These are phyloP conservation scores for Calendula officinalis DNA, from an alignment of 129 eudicot species.

Conservation along the genomic window DNA sequence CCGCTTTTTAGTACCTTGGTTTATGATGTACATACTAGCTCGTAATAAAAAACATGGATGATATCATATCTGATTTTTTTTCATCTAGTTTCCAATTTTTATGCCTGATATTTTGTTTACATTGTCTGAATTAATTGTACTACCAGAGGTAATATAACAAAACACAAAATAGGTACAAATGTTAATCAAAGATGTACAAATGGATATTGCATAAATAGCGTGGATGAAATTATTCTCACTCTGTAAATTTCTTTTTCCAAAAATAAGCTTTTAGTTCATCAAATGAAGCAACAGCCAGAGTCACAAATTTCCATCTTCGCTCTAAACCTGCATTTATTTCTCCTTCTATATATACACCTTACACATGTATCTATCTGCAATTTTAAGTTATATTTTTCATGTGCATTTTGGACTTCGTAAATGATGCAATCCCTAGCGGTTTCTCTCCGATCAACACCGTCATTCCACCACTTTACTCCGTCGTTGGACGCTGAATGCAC, in stretches of 20 bases:
- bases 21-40: too few species aligned
- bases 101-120: too few species aligned
- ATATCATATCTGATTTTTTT: too few species aligned
- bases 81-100: too few species aligned
- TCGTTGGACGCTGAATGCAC: conserved; percentile 17
- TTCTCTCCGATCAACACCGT: conserved; percentile 38
- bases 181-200: not conserved
- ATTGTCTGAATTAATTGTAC: too few species aligned
- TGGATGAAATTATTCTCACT: not conserved
- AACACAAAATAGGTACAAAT: too few species aligned
- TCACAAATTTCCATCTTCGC: not conserved
- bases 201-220: not conserved
- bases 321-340: not conserved
- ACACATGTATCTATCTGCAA: conserved; percentile 12
- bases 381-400: conserved; percentile 7
- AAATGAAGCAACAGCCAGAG: not conserved
- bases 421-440: conserved; percentile 50
- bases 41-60: too few species aligned
- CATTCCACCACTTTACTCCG: conserved; percentile 28
- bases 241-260: not conserved
- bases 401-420: conserved; percentile 22
- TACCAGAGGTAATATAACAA: too few species aligned
- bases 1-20: too few species aligned
- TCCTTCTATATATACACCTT: not conserved
- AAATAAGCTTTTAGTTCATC: not conserved